Conservation (phyloP, 2,329 filamentous ascomycete genomes). For the Venturia nashicola region DNA sequence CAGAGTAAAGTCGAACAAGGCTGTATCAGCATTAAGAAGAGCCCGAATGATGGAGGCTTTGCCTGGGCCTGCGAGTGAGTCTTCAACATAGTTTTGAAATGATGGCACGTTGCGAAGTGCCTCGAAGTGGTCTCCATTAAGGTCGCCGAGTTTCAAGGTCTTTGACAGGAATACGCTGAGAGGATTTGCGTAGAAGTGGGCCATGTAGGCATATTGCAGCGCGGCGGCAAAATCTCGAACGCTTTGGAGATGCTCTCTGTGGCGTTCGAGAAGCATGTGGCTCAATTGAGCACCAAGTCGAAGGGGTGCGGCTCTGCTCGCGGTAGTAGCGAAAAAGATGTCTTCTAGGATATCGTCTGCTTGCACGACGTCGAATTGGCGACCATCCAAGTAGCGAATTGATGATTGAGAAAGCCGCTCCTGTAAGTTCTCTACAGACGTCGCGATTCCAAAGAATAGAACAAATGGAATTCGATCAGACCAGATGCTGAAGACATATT, state of each 20-base stretch:
- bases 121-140: slow-evolving; percentile 54
- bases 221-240: slow-evolving; percentile 60
- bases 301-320: slow-evolving; percentile 42
- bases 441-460: slow-evolving; percentile 67
- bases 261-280: slow-evolving; percentile 53
- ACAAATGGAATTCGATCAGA: slow-evolving; percentile 64
- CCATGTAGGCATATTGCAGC: slow-evolving; percentile 73
- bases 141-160: slow-evolving; percentile 19
- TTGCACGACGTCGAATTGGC: slow-evolving; percentile 67
- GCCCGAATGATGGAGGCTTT: slow-evolving; percentile 22
- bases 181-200: slow-evolving; percentile 70
- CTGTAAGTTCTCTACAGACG: slow-evolving; percentile 68
- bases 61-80: slow-evolving; percentile 36
- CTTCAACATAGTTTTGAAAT: slow-evolving; percentile 39
- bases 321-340: slow-evolving; percentile 55
- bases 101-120: slow-evolving; percentile 57
- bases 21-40: slow-evolving; percentile 49
- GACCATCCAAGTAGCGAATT: slow-evolving; percentile 54
- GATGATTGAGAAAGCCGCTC: slow-evolving; percentile 59
- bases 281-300: slow-evolving; percentile 54
- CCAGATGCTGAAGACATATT: slow-evolving; percentile 36
- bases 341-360: slow-evolving; percentile 59
- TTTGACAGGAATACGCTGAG: slow-evolving; percentile 50
- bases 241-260: slow-evolving; percentile 65
- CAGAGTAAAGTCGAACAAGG: slow-evolving; percentile 36